phyloP scores from a whole-genome alignment of 2,329 filamentous ascomycete species.

The Cytospora piceicola region DNA sequence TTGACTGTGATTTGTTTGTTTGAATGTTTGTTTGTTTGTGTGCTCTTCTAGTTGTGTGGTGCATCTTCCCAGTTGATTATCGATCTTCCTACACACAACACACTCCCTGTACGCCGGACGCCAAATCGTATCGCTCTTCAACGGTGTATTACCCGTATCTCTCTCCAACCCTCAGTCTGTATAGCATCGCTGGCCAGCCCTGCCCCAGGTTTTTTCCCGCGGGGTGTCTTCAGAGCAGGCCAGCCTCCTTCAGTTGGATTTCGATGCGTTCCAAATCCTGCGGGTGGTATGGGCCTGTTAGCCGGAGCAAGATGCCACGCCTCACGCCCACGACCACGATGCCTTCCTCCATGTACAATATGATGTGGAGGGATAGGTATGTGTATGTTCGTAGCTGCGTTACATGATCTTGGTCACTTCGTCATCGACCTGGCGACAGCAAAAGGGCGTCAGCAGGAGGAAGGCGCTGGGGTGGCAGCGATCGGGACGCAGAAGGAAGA shows the following conservation, averaged over 20 bases:
- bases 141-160: not conserved
- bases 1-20: not conserved
- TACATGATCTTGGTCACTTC: conserved; percentile 91
- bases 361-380: not conserved
- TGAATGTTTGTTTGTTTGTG: not conserved
- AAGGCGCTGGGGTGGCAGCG: conserved; percentile 21
- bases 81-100: not conserved
- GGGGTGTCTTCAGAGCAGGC: conserved; percentile 21
- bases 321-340: conserved; percentile 3
- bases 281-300: conserved; percentile 35
- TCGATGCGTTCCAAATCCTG: conserved; percentile 52
- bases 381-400: conserved; percentile 35
- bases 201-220: not conserved
- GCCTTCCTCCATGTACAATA: conserved; percentile 24
- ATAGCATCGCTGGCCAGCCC: not conserved
- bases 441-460: conserved; percentile 56
- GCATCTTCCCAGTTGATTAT: not conserved
- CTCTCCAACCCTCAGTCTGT: conserved; percentile 3
- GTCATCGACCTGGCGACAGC: conserved; percentile 74
- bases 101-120: conserved; percentile 16
- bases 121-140: conserved; percentile 7
- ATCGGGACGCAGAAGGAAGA: conserved; percentile 10
- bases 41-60: not conserved
- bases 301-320: conserved; percentile 19
- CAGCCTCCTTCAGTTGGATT: conserved; percentile 30